Evolutionary conservation across 305 asterid genomes (phyloP), one percentile per base, ranked within the genome.

Genomic region (Striga hermonthica): DNA sequence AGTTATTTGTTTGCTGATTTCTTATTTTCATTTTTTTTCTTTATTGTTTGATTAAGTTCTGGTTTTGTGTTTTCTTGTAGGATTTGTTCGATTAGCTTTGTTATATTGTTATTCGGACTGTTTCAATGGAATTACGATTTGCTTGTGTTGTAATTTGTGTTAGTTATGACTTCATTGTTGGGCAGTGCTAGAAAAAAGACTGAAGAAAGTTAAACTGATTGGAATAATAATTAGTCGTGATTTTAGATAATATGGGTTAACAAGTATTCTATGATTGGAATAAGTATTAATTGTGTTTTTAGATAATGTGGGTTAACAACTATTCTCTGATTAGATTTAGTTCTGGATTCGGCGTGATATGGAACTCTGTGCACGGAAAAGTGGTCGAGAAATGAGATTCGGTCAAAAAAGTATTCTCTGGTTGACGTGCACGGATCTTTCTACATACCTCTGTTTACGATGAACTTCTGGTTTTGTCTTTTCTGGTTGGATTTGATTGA

Each of bases 41-140:
- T 53, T 22, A 37, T 59, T 4, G 6, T 12, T 15, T 3, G 14
- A 34, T 45, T 28, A 60, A 45, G 44, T 70, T 57, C 10, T 15
- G 60, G 41, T 49, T 38, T 34, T 31, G 14, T 50, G 45, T 48
- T 60, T 39, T 45, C 45, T 15, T n/a, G 40, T 9, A 38, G 28
- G 76, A 62, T 75, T 59, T 16, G 35, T 66, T 28, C 65, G 60
- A 57, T 62, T 11, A 56, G 13, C 31, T 28, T 56, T 10, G 41
- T 28, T 4, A 55, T 31, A 22, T 16, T 53, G 37, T 15, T 22
- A 8, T 28, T 28, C 22, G 59, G 9, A 3, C 49, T 22, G 7
- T 53, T 8, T 12, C 60, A 22, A 54, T 1, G 37, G 13, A 54
- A 22, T 28, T 22, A 55, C 7, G 1, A 10, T 54, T 54, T 54